These are phyloP conservation scores for Aspergillus bridgeri DNA, from an alignment of 495 filamentous ascomycete genomes.

Conservation along the genomic window DNA sequence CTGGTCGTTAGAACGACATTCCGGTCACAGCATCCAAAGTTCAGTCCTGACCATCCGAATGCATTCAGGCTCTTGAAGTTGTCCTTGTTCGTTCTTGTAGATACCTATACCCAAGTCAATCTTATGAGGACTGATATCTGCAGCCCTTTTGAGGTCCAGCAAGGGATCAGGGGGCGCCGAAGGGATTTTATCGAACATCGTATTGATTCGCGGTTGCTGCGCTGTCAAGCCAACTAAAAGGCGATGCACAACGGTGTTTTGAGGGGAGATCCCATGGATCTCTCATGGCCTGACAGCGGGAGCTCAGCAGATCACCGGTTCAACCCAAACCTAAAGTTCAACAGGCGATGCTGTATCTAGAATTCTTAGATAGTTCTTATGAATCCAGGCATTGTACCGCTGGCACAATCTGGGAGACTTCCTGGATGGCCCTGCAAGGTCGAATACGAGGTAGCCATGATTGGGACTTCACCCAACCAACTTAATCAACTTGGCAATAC, in stretches of 20 bases:
- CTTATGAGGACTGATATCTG: neutral
- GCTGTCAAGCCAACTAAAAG: neutral
- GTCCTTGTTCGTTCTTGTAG: slow-evolving; percentile 4
- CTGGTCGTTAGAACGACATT: neutral
- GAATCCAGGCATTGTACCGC: no score
- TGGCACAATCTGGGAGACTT: no score
- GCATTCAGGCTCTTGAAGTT: neutral
- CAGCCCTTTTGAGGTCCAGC: neutral
- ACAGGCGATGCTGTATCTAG: no score
- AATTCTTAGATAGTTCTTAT: no score
- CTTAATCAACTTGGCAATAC: no score
- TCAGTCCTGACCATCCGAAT: neutral
- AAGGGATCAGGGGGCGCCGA: neutral
- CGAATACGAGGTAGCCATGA: neutral
- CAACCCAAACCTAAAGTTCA: neutral
- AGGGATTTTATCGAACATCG: neutral
- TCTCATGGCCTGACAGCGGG: no score
- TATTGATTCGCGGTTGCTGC: neutral
- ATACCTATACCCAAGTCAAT: slow-evolving; percentile 2
- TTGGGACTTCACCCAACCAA: no score
- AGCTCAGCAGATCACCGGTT: neutral
- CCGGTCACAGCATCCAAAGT: neutral
- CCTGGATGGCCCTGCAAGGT: no score
- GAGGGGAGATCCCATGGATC: neutral
- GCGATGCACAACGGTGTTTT: neutral